phyloP scores from a whole-genome alignment of 352 stramenopile genomes.

The Phytophthora vignae region DNA sequence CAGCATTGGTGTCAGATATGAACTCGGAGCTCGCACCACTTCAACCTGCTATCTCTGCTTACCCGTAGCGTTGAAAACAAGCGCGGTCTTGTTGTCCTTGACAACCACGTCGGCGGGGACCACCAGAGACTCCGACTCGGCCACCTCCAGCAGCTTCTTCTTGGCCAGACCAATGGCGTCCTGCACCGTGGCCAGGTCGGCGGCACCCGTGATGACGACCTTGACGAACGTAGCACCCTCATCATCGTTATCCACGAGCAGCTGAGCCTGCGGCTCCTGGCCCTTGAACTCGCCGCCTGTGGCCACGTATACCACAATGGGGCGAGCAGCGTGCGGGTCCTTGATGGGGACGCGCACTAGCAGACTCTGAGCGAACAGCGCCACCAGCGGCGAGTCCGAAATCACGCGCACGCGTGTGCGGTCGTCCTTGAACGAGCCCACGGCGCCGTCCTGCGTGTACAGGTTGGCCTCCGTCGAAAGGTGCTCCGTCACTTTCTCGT shows the following conservation, averaged over 20 bases:
- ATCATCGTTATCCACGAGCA: conserved; percentile 76
- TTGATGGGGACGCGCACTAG: conserved; percentile 75
- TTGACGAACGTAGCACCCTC: conserved; percentile 71
- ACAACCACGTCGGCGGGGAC: conserved; percentile 64
- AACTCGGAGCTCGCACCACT: neutral
- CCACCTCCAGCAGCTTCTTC: conserved; percentile 72
- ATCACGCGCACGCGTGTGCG: conserved; percentile 82
- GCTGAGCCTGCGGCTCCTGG: conserved; percentile 60
- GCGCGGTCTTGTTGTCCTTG: conserved; percentile 68
- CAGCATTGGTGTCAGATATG: neutral
- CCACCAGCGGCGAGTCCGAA: conserved; percentile 76
- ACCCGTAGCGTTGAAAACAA: conserved; percentile 77
- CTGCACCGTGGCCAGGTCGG: conserved; percentile 61
- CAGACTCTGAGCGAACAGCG: conserved; percentile 75
- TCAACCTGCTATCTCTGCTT: neutral
- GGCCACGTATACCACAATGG: conserved; percentile 82
- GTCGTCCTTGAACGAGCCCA: conserved; percentile 82
- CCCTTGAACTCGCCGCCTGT: conserved; percentile 68
- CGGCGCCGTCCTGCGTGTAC: conserved; percentile 80
- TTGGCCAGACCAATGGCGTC: conserved; percentile 71
- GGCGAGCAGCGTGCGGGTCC: conserved; percentile 70
- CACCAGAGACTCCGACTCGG: conserved; percentile 62
- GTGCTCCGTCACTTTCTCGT: conserved; percentile 78
- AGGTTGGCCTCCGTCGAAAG: conserved; percentile 62
- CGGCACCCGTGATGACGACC: conserved; percentile 70